phyloP scores from a whole-genome alignment of 202 grass and related monocot species.

The Schoenoplectus tabernaemontani region DNA sequence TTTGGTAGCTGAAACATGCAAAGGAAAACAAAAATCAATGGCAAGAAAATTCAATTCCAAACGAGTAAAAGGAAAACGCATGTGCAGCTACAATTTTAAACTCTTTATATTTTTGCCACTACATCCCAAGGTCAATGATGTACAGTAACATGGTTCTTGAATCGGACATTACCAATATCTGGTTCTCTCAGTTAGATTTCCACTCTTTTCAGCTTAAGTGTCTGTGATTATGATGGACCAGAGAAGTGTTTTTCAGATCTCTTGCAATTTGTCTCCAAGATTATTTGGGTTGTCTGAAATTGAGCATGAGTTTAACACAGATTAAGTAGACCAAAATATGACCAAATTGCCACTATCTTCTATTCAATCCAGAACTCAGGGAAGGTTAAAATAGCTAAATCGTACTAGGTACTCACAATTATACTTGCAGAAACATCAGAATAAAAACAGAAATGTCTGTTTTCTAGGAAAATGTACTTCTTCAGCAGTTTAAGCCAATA shows the following conservation, averaged over 20 bases:
- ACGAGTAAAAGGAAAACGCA: not conserved
- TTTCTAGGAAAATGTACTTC: no score
- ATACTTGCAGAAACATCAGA: not conserved
- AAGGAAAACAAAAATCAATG: slow-evolving; percentile 24
- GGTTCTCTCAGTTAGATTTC: not conserved
- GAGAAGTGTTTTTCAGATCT: not conserved
- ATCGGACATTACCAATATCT: not conserved
- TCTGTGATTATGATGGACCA: not conserved
- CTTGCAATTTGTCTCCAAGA: not conserved
- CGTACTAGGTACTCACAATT: no score
- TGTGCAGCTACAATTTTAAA: not conserved
- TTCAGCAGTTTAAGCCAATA: no score
- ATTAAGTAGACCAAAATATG: not conserved
- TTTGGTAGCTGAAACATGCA: slow-evolving; percentile 58
- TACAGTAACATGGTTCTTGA: not conserved
- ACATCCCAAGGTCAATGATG: not conserved
- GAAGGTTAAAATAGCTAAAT: not conserved
- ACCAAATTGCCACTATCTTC: not conserved
- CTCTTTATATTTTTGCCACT: not conserved
- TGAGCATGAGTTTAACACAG: not conserved
- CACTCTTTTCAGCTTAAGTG: not conserved
- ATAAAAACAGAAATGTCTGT: not conserved
- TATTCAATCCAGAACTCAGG: not conserved
- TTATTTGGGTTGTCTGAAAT: not conserved
- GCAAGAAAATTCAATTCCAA: not conserved